Evolutionary conservation across 805 yeast genomes (phyloP).

Genomic region (Metschnikowia anglica): DNA sequence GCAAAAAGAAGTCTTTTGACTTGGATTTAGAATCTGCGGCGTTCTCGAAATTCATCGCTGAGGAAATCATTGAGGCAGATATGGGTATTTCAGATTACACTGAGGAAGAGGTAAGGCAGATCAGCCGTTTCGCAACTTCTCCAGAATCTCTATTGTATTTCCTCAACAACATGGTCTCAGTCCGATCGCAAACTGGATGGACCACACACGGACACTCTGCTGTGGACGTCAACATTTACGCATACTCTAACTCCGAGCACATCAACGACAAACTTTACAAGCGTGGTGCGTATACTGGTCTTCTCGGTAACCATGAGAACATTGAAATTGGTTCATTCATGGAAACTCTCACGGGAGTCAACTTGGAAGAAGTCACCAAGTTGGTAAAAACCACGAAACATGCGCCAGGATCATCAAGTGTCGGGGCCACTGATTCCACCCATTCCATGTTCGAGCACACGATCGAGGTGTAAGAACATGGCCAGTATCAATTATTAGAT

Average conservation of each 20-base stretch:
- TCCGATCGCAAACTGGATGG: conserved; percentile 94
- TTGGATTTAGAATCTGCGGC: conserved; percentile 26
- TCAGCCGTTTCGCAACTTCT: conserved; percentile 19
- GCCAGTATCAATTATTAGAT: background rate
- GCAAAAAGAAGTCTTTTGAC: conserved; percentile 15
- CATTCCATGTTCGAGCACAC: conserved; percentile 7
- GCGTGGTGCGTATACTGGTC: conserved; percentile 31
- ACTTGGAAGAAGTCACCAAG: conserved; percentile 50
- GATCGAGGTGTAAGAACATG: background rate
- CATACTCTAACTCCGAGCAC: conserved; percentile 57
- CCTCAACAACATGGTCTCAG: conserved; percentile 68
- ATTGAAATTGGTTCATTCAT: conserved; percentile 78
- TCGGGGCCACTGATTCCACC: background rate
- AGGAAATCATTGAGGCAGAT: conserved; percentile 57
- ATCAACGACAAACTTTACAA: conserved; percentile 40
- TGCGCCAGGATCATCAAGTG: conserved; percentile 28
- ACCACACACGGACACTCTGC: conserved; percentile 95
- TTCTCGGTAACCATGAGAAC: conserved; percentile 84
- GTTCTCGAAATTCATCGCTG: conserved; percentile 30
- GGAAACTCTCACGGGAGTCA: conserved; percentile 51
- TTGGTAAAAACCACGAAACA: conserved; percentile 51
- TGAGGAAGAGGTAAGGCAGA: conserved; percentile 44
- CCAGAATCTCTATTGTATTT: conserved; percentile 47
- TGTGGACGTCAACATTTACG: conserved; percentile 92
- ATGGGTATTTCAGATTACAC: conserved; percentile 65